Evolutionary conservation across 371 early-diverging fungal genomes (phyloP).

Genomic region (Mucor saturninus): DNA sequence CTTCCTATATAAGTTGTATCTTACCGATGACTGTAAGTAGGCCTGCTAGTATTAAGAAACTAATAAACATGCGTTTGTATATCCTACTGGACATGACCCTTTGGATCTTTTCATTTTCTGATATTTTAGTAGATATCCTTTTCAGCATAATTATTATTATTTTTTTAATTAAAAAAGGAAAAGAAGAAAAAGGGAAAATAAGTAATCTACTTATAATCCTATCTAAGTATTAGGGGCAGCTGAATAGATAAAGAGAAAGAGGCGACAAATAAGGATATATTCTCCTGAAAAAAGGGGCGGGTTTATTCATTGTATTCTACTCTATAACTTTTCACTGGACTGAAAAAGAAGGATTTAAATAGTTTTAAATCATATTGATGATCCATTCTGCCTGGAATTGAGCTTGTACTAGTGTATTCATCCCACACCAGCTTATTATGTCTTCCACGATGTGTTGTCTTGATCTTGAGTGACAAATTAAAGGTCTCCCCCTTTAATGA

Average conservation of each 20-base stretch:
- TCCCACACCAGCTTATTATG: constrained; percentile 74
- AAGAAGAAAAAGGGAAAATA: constrained; percentile 2
- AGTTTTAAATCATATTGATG: constrained; percentile 41
- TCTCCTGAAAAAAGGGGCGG: neutral
- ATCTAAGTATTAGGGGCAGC: neutral
- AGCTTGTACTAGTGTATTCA: constrained; percentile 43
- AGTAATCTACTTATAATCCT: neutral
- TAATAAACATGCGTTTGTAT: constrained; percentile 10
- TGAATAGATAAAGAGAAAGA: neutral
- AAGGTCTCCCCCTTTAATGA: constrained; percentile 46
- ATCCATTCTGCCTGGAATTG: constrained; percentile 27
- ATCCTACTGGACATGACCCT: neutral
- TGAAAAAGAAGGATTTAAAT: constrained; percentile 53
- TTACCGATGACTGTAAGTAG: constrained; percentile 22
- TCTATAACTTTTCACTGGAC: constrained; percentile 43
- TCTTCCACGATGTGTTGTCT: constrained; percentile 61
- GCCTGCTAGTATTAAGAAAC: constrained; percentile 15
- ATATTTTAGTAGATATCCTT: neutral
- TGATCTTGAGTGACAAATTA: constrained; percentile 47
- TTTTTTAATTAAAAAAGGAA: neutral
- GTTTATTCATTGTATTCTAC: constrained; percentile 29
- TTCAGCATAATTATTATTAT: neutral
- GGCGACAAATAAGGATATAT: neutral
- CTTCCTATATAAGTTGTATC: neutral
- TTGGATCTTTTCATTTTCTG: constrained; percentile 8